These are phyloP conservation scores for Schwanniomyces sp. DNA, from an alignment of 805 yeast genomes.

Conservation along the genomic window DNA sequence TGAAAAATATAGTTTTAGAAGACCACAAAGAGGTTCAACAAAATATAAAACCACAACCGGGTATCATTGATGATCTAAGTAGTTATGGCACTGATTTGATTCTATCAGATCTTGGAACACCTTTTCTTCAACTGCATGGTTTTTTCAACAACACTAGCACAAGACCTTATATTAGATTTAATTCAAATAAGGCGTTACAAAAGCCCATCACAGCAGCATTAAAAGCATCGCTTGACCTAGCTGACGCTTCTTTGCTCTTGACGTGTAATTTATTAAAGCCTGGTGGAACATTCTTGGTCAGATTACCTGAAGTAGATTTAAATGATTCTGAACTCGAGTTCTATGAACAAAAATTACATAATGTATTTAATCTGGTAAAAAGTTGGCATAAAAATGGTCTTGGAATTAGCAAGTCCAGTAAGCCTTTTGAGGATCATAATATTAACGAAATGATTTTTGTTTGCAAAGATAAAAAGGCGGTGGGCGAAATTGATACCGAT, in stretches of 20 bases:
- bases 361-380: slow-evolving; percentile 26
- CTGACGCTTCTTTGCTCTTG: slow-evolving; percentile 38
- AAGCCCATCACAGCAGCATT: slow-evolving; percentile 21
- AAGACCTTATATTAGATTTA: slow-evolving; percentile 32
- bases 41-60: not conserved
- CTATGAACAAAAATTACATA: slow-evolving; percentile 19
- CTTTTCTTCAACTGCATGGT: slow-evolving; percentile 36
- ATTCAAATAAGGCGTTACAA: slow-evolving; percentile 24
- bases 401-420: not conserved
- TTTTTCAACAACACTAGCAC: slow-evolving; percentile 36
- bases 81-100: slow-evolving; percentile 34
- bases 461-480: slow-evolving; percentile 24
- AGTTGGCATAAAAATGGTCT: slow-evolving; percentile 13
- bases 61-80: not conserved
- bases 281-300: slow-evolving; percentile 30
- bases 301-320: slow-evolving; percentile 23
- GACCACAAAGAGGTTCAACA: not conserved
- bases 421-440: not conserved
- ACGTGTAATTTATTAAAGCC: slow-evolving; percentile 26
- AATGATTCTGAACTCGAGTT: slow-evolving; percentile 29
- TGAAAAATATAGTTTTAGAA: slow-evolving; percentile 1
- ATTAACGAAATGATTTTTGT: slow-evolving; percentile 24
- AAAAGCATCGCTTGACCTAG: slow-evolving; percentile 36
- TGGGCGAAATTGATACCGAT: slow-evolving; percentile 7
- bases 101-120: slow-evolving; percentile 34